These are phyloP conservation scores for Coleophoma cylindrospora DNA, from an alignment of 2,329 filamentous ascomycete species.

Conservation along the genomic window DNA sequence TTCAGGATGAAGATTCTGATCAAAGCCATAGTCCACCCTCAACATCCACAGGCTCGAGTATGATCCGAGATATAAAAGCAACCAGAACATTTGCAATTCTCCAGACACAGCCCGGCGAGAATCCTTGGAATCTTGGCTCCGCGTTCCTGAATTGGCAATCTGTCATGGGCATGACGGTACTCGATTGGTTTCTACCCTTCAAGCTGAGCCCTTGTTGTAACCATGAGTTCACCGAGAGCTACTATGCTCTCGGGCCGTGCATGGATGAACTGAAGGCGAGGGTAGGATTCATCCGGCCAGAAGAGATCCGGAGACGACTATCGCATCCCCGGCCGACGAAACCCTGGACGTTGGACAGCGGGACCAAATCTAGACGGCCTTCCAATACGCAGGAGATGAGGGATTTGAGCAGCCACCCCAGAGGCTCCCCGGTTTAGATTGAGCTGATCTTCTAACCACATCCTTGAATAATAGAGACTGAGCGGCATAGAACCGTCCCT, in stretches of 20 bases:
- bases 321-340: not conserved
- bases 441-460: too few relatives aligned
- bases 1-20: slow-evolving; percentile 3
- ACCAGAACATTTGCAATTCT: slow-evolving; percentile 75
- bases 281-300: slow-evolving; percentile 1
- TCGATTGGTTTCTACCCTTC: slow-evolving; percentile 81
- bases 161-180: slow-evolving; percentile 67
- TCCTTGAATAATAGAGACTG: too few relatives aligned
- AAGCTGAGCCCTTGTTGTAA: slow-evolving; percentile 68
- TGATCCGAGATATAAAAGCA: slow-evolving; percentile 29
- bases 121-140: slow-evolving; percentile 76
- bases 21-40: too few relatives aligned
- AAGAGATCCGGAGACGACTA: not conserved
- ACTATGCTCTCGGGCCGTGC: slow-evolving; percentile 62
- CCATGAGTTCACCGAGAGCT: slow-evolving; percentile 59
- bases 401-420: too few relatives aligned
- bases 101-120: slow-evolving; percentile 66
- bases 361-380: not conserved
- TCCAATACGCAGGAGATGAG: not conserved
- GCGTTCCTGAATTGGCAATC: slow-evolving; percentile 65
- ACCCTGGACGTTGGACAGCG: too few relatives aligned
- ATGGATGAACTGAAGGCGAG: slow-evolving; percentile 47
- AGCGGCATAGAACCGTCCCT: too few relatives aligned
- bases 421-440: too few relatives aligned
- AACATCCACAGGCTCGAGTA: not conserved